Conservation (phyloP, 1,139 yeast genomes). For the Debaryomyces robertsiae region DNA sequence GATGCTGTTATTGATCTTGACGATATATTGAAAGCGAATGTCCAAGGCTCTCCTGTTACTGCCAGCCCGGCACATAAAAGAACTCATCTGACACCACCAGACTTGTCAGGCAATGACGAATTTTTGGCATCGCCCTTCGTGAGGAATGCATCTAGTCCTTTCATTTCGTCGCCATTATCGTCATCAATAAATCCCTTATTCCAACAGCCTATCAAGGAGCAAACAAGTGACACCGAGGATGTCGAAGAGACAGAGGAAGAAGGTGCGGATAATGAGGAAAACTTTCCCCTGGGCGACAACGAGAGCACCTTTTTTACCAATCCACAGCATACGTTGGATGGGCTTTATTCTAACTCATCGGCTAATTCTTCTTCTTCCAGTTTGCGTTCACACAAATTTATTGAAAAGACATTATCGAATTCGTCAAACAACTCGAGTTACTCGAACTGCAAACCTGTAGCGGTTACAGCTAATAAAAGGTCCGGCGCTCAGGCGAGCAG, state of each 20-base stretch:
- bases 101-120: slow-evolving; percentile 30
- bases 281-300: slow-evolving; percentile 17
- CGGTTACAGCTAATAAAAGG: slow-evolving; percentile 24
- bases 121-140: slow-evolving; percentile 38
- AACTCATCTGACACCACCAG: slow-evolving; percentile 52
- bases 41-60: slow-evolving; percentile 22
- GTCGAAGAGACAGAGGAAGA: slow-evolving; percentile 31
- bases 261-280: slow-evolving; percentile 17
- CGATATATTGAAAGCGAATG: slow-evolving; percentile 51
- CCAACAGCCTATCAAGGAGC: slow-evolving; percentile 38
- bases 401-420: slow-evolving; percentile 39
- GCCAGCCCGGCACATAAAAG: slow-evolving; percentile 35
- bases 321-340: slow-evolving; percentile 28
- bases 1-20: slow-evolving; percentile 67
- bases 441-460: slow-evolving; percentile 13
- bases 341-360: slow-evolving; percentile 32
- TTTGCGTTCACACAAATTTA: slow-evolving; percentile 24
- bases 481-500: slow-evolving; percentile 53
- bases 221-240: slow-evolving; percentile 14
- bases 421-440: slow-evolving; percentile 34
- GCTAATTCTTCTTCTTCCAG: slow-evolving; percentile 42
- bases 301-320: slow-evolving; percentile 24
- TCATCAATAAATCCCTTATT: slow-evolving; percentile 26
- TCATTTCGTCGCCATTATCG: slow-evolving; percentile 29
- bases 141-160: slow-evolving; percentile 27